A percentile compares a stretch with the other conserved stretches of the same genome.
Evolutionary conservation across 176 grass and related monocot species (phyloP).

Genomic region (Oropetium thomaeum): DNA sequence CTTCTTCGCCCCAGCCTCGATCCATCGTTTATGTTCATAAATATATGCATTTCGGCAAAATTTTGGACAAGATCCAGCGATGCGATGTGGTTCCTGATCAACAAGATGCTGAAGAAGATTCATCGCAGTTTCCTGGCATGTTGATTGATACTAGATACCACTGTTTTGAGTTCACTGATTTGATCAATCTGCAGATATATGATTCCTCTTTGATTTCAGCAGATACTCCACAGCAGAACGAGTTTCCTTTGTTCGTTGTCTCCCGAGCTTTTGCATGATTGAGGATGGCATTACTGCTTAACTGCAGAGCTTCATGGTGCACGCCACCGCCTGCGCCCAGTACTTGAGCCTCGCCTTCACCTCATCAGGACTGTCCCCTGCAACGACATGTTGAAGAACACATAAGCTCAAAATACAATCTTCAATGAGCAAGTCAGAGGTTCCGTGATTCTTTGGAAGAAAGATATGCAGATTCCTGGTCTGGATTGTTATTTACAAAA

Average conservation of each 20-base stretch:
- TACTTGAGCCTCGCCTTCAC: slow-evolving; percentile 56
- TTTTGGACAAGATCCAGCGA: not conserved
- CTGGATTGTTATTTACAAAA: no score
- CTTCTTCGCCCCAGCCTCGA: not conserved
- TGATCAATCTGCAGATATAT: not conserved
- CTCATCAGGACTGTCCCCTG: slow-evolving; percentile 49
- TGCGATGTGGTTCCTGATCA: not conserved
- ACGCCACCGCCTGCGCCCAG: slow-evolving; percentile 53
- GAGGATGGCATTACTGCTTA: not conserved
- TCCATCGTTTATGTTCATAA: not conserved
- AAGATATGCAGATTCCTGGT: no score
- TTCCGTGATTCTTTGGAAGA: no score
- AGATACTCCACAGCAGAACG: not conserved
- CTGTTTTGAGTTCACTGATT: not conserved
- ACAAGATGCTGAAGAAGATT: not conserved
- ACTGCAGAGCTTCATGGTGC: slow-evolving; percentile 43
- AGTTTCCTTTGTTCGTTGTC: slow-evolving; percentile 26
- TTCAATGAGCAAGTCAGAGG: not conserved
- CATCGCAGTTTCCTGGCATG: not conserved
- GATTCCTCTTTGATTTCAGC: not conserved
- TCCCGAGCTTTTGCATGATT: not conserved
- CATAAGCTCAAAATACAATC: not conserved
- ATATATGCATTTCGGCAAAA: not conserved
- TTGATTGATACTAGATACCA: not conserved
- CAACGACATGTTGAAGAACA: not conserved